Conservation (phyloP, 2,329 filamentous ascomycete genomes). For the Epichloe gansuensis region DNA sequence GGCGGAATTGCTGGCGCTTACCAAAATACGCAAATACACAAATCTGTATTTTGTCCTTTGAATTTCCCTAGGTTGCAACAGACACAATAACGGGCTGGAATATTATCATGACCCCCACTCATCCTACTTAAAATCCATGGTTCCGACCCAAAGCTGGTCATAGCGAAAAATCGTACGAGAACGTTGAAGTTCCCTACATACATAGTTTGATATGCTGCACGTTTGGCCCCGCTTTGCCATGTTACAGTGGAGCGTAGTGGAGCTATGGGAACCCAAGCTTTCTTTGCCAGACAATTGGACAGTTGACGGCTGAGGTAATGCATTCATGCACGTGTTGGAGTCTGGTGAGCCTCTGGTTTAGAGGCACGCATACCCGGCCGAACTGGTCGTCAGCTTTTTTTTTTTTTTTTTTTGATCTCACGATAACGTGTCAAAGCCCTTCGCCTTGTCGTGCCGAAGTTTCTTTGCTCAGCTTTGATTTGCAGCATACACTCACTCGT, state of each 20-base stretch:
- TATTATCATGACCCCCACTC: not conserved
- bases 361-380: not conserved
- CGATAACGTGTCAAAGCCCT: not conserved
- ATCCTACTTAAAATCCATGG: not conserved
- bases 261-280: not conserved
- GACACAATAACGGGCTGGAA: not conserved
- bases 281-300: too few species aligned
- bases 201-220: too few species aligned
- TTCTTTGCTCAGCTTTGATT: not conserved
- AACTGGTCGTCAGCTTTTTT: not conserved
- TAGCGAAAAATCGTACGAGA: too few species aligned
- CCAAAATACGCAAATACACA: not conserved
- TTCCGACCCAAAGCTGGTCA: too few species aligned
- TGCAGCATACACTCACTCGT: not conserved
- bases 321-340: too few species aligned
- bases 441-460: too few species aligned
- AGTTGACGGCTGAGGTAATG: not conserved
- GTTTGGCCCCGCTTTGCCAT: not conserved
- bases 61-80: not conserved
- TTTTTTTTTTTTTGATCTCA: not conserved
- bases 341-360: too few species aligned
- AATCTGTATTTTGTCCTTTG: not conserved
- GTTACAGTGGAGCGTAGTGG: not conserved
- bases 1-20: not conserved
- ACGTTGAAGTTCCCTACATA: too few species aligned